A percentile compares a stretch with the other conserved stretches of the same genome.
Evolutionary conservation across 1,139 yeast genomes (phyloP).

Genomic region (Keqinozyma sinolaborantium): DNA sequence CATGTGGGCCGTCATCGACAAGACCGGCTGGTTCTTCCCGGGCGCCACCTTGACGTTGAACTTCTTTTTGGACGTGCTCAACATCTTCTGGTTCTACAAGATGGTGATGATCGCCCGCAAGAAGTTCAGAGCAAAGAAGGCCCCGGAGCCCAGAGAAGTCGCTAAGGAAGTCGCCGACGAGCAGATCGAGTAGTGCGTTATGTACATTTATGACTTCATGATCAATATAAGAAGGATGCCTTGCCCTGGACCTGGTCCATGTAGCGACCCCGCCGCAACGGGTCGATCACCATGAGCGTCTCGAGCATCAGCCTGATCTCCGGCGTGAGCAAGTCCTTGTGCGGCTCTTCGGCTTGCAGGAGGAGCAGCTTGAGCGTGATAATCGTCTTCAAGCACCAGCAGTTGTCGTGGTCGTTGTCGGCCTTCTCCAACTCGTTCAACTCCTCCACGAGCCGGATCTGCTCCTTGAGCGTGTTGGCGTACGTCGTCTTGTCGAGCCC

Average conservation of each 20-base stretch:
- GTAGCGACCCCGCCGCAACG: conserved; percentile 65
- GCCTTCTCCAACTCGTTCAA: conserved; percentile 58
- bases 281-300: conserved; percentile 58
- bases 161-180: conserved; percentile 20
- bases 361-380: conserved; percentile 40
- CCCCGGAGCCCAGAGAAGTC: conserved; percentile 18
- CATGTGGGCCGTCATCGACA: conserved; percentile 38
- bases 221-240: conserved; percentile 5
- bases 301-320: conserved; percentile 28
- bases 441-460: conserved; percentile 41
- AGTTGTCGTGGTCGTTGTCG: conserved; percentile 56
- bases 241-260: conserved; percentile 29
- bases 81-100: conserved; percentile 76
- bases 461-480: conserved; percentile 32
- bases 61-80: conserved; percentile 61
- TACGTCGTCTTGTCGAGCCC: conserved; percentile 13
- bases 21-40: conserved; percentile 22
- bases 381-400: conserved; percentile 65
- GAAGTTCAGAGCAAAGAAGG: conserved; percentile 19
- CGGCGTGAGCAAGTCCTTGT: conserved; percentile 12
- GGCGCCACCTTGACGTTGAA: conserved; percentile 57
- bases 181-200: conserved; percentile 1
- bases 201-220: neutral
- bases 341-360: conserved; percentile 10
- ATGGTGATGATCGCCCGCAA: conserved; percentile 75